Evolutionary conservation across 2,329 filamentous ascomycete genomes (phyloP).

Genomic region (Penicillium sp.): DNA sequence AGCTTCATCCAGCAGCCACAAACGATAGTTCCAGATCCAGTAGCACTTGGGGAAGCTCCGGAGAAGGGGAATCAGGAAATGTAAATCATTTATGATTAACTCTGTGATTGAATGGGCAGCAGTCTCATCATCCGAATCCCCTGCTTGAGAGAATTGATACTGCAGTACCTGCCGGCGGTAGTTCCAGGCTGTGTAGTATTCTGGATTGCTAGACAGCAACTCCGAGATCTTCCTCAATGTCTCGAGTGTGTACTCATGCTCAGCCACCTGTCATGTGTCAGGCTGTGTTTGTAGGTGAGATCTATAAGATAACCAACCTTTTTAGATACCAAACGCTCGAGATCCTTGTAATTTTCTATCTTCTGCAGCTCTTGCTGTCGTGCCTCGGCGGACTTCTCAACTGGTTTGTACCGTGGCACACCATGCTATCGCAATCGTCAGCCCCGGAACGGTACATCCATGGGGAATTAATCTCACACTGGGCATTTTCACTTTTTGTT

Average conservation of each 20-base stretch:
- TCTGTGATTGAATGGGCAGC: constrained; percentile 48
- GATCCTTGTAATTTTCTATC: constrained; percentile 71
- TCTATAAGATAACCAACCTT: constrained; percentile 54
- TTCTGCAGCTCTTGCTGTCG: constrained; percentile 69
- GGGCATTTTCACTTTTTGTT: constrained; percentile 6
- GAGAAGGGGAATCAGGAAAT: constrained; percentile 80
- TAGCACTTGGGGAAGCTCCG: constrained; percentile 93
- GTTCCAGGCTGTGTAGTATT: constrained; percentile 53
- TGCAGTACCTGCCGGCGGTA: constrained; percentile 67
- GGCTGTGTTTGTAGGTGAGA: not conserved
- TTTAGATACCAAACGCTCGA: constrained; percentile 67
- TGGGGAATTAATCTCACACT: not conserved
- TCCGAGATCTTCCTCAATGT: constrained; percentile 47
- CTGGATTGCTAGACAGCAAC: constrained; percentile 47
- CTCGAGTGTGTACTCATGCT: constrained; percentile 43
- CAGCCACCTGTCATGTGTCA: constrained; percentile 36
- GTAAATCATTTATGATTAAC: constrained; percentile 70
- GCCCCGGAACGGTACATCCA: constrained; percentile 15
- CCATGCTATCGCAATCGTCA: constrained; percentile 66
- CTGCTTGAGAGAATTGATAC: constrained; percentile 53
- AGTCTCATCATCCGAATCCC: constrained; percentile 30
- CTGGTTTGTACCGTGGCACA: constrained; percentile 66
- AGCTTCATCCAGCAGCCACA: constrained; percentile 77
- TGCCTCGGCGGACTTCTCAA: constrained; percentile 66
- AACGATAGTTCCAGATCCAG: constrained; percentile 97